Conservation (phyloP, 129 eudicot genomes). For the Deinandra increscens region DNA sequence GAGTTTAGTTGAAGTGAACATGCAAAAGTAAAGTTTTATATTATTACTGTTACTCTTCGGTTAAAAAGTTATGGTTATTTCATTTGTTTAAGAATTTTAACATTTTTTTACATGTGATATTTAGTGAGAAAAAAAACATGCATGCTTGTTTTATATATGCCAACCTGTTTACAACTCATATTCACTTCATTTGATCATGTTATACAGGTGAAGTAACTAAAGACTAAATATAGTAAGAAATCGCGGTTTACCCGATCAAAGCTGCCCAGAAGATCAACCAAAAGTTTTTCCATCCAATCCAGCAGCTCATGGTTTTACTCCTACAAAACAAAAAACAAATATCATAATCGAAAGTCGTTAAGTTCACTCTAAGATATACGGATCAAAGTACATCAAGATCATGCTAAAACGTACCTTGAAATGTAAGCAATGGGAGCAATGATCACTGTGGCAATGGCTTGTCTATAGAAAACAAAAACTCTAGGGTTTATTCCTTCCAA, state of each 20-base stretch:
- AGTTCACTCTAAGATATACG: not conserved
- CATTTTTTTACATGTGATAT: not conserved
- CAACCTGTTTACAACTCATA: not conserved
- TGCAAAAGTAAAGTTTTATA: not conserved
- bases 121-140: not conserved
- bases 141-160: not conserved
- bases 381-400: not conserved
- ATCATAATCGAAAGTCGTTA: not conserved
- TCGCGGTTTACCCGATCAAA: slow-evolving; percentile 53
- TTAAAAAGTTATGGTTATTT: too few relatives aligned
- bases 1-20: not conserved
- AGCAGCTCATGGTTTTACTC: slow-evolving; percentile 39
- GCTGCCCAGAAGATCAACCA: slow-evolving; percentile 58
- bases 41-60: too few relatives aligned
- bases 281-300: slow-evolving; percentile 64
- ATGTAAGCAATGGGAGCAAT: slow-evolving; percentile 65
- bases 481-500: slow-evolving; percentile 79
- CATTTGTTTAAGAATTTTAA: not conserved
- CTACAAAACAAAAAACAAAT: slow-evolving; percentile 30
- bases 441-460: slow-evolving; percentile 57
- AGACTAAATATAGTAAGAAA: not conserved
- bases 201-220: not conserved
- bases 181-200: not conserved
- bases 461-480: slow-evolving; percentile 82
- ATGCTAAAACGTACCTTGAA: slow-evolving; percentile 39